Evolutionary conservation across 2,329 filamentous ascomycete genomes (phyloP), one percentile per base, ranked within the genome.

Genomic region (Blastomyces gilchristii): DNA sequence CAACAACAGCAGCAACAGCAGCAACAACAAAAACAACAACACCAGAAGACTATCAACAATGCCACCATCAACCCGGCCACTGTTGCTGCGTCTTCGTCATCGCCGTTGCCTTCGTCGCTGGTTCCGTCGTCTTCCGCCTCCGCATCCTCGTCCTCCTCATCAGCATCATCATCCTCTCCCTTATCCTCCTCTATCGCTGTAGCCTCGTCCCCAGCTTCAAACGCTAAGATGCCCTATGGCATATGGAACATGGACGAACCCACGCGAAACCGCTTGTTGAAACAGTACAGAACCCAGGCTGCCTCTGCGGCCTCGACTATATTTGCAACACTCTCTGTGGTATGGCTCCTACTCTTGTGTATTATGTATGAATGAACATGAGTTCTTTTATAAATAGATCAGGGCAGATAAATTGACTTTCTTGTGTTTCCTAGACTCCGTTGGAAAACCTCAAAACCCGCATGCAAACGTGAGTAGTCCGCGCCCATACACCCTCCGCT

Each of bases 361-460:
- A 22, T 57, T 39, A n/a, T 25, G 31, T 12, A 16, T 37, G 45
- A 49, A 57, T n/a, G 39, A n/a, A 31, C n/a, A 31, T 31, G 28
- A 31, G 28, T 31, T 31, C 4, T 31, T 31, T 31, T 31, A 2
- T 31, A 2, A 31, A 31, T 31, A 31, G 4, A 31, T 31, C 28
- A 37, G 9, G 9, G 1, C 28, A 43, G 53, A n/a, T 57, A 25
- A 50, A 50, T 45, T 53, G 50, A 57, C 45, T 14, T 45, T 57
- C 37, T 16, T 61, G 47, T 61, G 22, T 31, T 63, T 62, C 14
- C n/a, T 64, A 79, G 78, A 79, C 78, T 57, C 78, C 78, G 47
- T 66, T 80, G 60, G 78, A 80, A 65, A 80, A 80, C 66, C 67
- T 80, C 64, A 80, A 80, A 67, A 79, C 77, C 58, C 78, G 78